Percentiles rank a stretch among this genome's conserved stretches.
These are phyloP conservation scores for Trichoderma pleuroti DNA, from an alignment of 2,329 filamentous ascomycete genomes.

Conservation along the genomic window DNA sequence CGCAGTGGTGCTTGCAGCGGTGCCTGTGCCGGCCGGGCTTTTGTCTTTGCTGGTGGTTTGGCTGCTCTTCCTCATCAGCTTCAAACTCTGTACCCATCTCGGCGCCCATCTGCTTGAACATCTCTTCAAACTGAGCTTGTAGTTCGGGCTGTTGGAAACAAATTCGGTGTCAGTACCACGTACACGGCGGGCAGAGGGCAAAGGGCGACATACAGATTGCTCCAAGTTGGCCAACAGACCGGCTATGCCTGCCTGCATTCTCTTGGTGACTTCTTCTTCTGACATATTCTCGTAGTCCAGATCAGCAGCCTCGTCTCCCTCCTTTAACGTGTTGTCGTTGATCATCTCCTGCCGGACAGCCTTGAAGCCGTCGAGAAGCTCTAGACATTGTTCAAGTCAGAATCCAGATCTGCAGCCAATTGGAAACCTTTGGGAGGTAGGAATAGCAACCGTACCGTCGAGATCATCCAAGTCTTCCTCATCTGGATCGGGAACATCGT, in stretches of 20 bases:
- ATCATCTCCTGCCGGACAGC: slow-evolving; percentile 11
- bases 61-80: slow-evolving; percentile 21
- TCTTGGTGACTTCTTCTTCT: slow-evolving; percentile 78
- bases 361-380: slow-evolving; percentile 85
- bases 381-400: slow-evolving; percentile 40
- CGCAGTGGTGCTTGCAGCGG: slow-evolving; percentile 18
- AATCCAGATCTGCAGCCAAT: not conserved
- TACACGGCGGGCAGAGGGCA: not conserved
- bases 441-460: slow-evolving; percentile 58
- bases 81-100: slow-evolving; percentile 54
- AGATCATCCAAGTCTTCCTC: slow-evolving; percentile 90
- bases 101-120: slow-evolving; percentile 69
- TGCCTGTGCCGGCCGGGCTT: not conserved
- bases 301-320: slow-evolving; percentile 51
- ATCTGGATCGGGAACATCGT: slow-evolving; percentile 78
- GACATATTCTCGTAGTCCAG: slow-evolving; percentile 47
- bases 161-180: not conserved
- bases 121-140: slow-evolving; percentile 72
- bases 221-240: slow-evolving; percentile 72
- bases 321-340: slow-evolving; percentile 8
- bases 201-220: slow-evolving; percentile 44
- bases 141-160: slow-evolving; percentile 56
- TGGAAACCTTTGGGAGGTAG: slow-evolving; percentile 13
- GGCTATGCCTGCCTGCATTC: slow-evolving; percentile 88
- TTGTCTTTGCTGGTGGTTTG: not conserved